These are phyloP conservation scores for Globisporangium apiculatum DNA, from an alignment of 352 stramenopile genomes.

Conservation along the genomic window DNA sequence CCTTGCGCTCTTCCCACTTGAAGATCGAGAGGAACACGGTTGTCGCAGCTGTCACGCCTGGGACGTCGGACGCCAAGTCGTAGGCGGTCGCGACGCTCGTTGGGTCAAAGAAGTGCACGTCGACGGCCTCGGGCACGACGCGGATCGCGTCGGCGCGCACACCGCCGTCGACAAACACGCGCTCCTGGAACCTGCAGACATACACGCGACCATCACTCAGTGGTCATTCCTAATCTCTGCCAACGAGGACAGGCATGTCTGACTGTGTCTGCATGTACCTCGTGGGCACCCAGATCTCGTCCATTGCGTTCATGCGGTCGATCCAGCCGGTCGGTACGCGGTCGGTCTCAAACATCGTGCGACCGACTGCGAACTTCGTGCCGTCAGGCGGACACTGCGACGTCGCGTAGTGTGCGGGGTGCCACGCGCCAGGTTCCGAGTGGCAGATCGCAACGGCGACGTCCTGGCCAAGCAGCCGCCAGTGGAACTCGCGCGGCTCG, in stretches of 20 bases:
- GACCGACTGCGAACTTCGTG: constrained; percentile 62
- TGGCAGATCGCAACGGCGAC: constrained; percentile 85
- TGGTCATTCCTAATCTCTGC: neutral
- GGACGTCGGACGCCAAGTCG: constrained; percentile 33
- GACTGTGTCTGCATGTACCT: constrained; percentile 6
- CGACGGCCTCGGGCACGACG: constrained; percentile 84
- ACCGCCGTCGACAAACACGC: constrained; percentile 61
- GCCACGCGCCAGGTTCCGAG: constrained; percentile 90
- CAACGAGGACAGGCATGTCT: too few species aligned
- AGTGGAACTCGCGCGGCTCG: constrained; percentile 63
- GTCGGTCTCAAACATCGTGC: constrained; percentile 96
- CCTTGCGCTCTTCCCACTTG: constrained; percentile 93
- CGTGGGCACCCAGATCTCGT: constrained; percentile 92
- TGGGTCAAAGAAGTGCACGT: constrained; percentile 87
- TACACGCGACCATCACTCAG: neutral
- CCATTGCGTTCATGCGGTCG: constrained; percentile 85
- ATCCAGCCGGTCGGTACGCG: constrained; percentile 86
- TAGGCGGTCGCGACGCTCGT: constrained; percentile 33
- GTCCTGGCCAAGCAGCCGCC: constrained; percentile 28
- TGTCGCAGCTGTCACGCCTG: constrained; percentile 31
- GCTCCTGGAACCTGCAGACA: constrained; percentile 51
- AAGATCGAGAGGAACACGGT: constrained; percentile 90
- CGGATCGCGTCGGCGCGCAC: constrained; percentile 44
- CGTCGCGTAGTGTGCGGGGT: constrained; percentile 65
- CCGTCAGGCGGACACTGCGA: constrained; percentile 50